These are phyloP conservation scores for Aspergillus tanneri DNA, from an alignment of 2,329 filamentous ascomycete species.

Conservation along the genomic window DNA sequence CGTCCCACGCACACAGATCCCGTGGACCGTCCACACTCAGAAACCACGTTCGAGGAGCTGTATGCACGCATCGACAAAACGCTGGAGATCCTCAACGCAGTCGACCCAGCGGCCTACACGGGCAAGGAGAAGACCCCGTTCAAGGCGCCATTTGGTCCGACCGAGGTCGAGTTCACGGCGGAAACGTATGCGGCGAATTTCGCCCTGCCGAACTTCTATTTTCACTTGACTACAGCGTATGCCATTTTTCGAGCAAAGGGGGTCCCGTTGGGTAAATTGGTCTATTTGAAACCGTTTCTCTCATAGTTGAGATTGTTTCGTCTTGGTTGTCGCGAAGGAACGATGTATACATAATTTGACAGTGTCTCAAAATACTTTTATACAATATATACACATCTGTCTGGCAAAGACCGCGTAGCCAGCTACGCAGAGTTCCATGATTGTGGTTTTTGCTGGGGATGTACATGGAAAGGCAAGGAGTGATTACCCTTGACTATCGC, in stretches of 20 bases:
- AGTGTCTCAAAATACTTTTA: not conserved
- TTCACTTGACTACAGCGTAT: slow-evolving; percentile 57
- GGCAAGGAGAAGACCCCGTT: slow-evolving; percentile 45
- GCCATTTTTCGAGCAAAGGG: slow-evolving; percentile 48
- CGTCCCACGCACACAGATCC: slow-evolving; percentile 40
- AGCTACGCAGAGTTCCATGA: not conserved
- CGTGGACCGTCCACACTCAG: slow-evolving; percentile 40
- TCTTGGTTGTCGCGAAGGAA: too few relatives aligned
- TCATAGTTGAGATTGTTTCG: too few relatives aligned
- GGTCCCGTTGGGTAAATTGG: slow-evolving; percentile 60
- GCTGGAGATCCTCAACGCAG: slow-evolving; percentile 47
- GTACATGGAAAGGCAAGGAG: not conserved
- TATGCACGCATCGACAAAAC: slow-evolving; percentile 50
- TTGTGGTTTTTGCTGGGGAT: too few relatives aligned
- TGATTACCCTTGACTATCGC: not conserved
- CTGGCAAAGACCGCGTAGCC: not conserved
- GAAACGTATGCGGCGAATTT: slow-evolving; percentile 51
- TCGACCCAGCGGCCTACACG: slow-evolving; percentile 45
- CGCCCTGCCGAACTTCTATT: slow-evolving; percentile 62
- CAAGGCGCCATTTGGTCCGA: slow-evolving; percentile 31
- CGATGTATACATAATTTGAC: not conserved
- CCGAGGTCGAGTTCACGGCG: slow-evolving; percentile 43
- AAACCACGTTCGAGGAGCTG: slow-evolving; percentile 53
- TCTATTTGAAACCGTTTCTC: slow-evolving; percentile 56
- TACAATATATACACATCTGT: not conserved